A percentile compares a stretch with the other conserved stretches of the same genome.
These are phyloP conservation scores for Pleoardoris graminearum DNA, from an alignment of 2,329 filamentous ascomycete genomes.

Conservation along the genomic window DNA sequence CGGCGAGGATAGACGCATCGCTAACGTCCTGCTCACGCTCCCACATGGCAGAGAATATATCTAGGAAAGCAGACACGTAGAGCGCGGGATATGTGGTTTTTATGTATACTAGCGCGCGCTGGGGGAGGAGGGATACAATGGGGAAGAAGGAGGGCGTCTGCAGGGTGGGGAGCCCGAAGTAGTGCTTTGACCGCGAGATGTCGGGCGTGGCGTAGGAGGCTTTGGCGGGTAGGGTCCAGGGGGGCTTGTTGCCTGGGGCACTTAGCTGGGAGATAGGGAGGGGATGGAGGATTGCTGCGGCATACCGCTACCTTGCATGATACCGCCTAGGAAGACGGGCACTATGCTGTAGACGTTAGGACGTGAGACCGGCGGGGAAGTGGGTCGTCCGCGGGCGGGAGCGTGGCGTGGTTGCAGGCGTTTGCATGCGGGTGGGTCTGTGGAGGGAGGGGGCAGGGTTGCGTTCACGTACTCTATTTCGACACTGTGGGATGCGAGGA, in stretches of 20 bases:
- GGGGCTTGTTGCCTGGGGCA: conserved; percentile 72
- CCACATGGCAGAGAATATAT: conserved; percentile 67
- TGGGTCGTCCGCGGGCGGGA: neutral
- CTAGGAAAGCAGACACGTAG: conserved; percentile 57
- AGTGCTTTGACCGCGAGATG: conserved; percentile 52
- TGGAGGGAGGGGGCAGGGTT: neutral
- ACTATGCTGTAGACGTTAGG: conserved; percentile 57
- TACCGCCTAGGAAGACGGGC: conserved; percentile 67
- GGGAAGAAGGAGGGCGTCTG: conserved; percentile 56
- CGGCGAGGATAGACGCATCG: conserved; percentile 58
- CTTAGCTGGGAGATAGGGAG: neutral
- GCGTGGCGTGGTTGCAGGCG: neutral
- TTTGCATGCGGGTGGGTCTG: neutral
- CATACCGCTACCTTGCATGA: conserved; percentile 49
- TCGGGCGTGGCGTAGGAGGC: conserved; percentile 61
- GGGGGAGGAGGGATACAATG: conserved; percentile 60
- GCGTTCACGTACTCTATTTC: conserved; percentile 64
- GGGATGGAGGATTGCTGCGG: conserved; percentile 6
- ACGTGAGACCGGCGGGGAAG: neutral
- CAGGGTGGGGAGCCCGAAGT: conserved; percentile 53
- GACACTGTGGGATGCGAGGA: conserved; percentile 62
- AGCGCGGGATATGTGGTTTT: conserved; percentile 59
- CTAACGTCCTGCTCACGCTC: conserved; percentile 62
- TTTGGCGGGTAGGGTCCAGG: conserved; percentile 72
- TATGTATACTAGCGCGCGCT: conserved; percentile 68